Evolutionary conservation across 208 protist species (phyloP).

Genomic region (Lotmaria passim): DNA sequence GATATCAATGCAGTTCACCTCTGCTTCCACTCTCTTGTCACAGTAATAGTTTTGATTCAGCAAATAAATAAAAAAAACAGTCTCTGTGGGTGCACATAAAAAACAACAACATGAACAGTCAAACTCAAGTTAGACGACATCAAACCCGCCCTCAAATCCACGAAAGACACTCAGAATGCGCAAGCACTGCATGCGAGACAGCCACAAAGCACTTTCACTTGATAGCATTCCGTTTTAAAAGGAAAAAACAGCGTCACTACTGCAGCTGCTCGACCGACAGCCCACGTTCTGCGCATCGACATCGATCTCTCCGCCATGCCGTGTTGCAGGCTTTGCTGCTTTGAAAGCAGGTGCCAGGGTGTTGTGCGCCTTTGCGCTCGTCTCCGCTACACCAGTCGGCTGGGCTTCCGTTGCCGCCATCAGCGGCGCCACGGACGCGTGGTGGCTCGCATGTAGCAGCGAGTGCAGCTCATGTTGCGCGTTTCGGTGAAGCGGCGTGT

Average conservation of each 20-base stretch:
- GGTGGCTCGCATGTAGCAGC: neutral
- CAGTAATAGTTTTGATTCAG: no score
- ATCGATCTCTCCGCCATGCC: neutral
- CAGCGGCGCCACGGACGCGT: neutral
- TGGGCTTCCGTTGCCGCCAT: neutral
- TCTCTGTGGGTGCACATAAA: no score
- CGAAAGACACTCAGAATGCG: no score
- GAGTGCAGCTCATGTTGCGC: neutral
- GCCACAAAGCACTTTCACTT: no score
- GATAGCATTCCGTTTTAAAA: neutral
- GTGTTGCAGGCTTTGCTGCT: neutral
- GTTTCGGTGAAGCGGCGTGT: neutral
- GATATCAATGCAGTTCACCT: no score
- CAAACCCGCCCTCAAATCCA: no score
- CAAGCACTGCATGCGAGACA: no score
- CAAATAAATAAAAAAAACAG: no score
- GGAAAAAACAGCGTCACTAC: conserved; percentile 12
- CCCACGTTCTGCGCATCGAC: conserved; percentile 2
- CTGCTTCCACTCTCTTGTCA: no score
- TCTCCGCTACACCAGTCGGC: neutral
- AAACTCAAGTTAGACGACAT: no score
- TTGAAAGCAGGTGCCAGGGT: neutral
- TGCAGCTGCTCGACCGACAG: neutral
- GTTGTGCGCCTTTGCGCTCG: neutral
- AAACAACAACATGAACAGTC: no score